Evolutionary conservation across 2,329 filamentous ascomycete species (phyloP).

Genomic region (Scedosporium dehoogii): DNA sequence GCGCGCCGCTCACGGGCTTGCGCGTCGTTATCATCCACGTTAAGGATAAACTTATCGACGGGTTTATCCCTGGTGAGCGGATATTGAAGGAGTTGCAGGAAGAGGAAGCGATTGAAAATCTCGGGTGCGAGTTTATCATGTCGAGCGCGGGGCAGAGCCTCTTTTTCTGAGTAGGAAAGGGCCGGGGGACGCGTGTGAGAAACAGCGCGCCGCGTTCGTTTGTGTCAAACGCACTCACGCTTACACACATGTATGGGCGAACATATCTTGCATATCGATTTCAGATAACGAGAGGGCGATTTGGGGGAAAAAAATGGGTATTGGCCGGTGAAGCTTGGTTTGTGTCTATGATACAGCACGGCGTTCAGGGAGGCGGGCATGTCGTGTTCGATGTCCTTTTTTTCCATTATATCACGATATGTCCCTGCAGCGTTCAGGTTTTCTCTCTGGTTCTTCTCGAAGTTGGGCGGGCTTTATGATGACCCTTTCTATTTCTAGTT

Average conservation of each 20-base stretch:
- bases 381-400: slow-evolving; percentile 4
- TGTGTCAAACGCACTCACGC: no score
- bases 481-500: neutral
- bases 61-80: slow-evolving; percentile 48
- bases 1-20: slow-evolving; percentile 55
- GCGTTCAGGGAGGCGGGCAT: slow-evolving; percentile 4
- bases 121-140: slow-evolving; percentile 75
- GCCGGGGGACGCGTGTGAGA: neutral
- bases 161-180: slow-evolving; percentile 28
- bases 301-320: neutral
- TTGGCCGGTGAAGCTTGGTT: neutral
- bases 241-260: no score
- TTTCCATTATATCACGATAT: neutral
- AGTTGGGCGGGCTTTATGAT: neutral
- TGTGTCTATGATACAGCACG: neutral
- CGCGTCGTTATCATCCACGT: slow-evolving; percentile 86
- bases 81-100: slow-evolving; percentile 62
- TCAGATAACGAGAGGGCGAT: neutral
- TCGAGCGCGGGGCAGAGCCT: slow-evolving; percentile 55
- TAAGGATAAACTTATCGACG: slow-evolving; percentile 76
- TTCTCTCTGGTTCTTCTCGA: neutral
- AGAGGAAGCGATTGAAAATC: slow-evolving; percentile 50
- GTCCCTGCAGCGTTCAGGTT: neutral
- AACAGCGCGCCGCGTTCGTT: no score
- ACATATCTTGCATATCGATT: no score